These are phyloP conservation scores for Oenanthe sinensis DNA, from an alignment of 129 eudicot genomes.

Conservation along the genomic window DNA sequence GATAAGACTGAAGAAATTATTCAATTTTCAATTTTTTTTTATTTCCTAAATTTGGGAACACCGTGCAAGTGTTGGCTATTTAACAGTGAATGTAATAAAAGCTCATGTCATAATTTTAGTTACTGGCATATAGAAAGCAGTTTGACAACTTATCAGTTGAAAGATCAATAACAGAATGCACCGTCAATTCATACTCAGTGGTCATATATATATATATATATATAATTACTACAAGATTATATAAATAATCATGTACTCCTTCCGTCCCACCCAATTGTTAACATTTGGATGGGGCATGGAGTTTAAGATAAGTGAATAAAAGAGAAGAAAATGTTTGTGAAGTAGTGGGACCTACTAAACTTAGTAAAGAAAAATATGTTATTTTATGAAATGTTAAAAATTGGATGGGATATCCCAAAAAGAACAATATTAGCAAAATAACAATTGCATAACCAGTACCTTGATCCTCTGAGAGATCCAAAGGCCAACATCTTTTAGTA, in stretches of 20 bases:
- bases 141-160: neutral
- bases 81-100: neutral
- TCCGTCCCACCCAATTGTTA: no score
- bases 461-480: slow-evolving; percentile 83
- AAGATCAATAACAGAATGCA: neutral
- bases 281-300: no score
- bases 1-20: neutral
- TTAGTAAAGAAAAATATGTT: no score
- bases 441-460: slow-evolving; percentile 29
- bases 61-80: neutral
- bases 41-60: neutral
- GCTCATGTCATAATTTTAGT: neutral
- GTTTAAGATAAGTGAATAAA: no score
- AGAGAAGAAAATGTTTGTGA: no score
- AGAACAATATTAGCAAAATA: neutral
- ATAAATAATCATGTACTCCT: neutral
- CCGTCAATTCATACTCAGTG: neutral
- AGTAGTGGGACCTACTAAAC: no score
- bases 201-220: neutral
- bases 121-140: neutral
- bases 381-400: no score
- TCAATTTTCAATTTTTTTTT: neutral
- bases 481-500: slow-evolving; percentile 82
- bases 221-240: neutral
- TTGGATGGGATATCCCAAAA: neutral